Conservation (phyloP, 495 filamentous ascomycete genomes). For the Hypoxylon perforatum region DNA sequence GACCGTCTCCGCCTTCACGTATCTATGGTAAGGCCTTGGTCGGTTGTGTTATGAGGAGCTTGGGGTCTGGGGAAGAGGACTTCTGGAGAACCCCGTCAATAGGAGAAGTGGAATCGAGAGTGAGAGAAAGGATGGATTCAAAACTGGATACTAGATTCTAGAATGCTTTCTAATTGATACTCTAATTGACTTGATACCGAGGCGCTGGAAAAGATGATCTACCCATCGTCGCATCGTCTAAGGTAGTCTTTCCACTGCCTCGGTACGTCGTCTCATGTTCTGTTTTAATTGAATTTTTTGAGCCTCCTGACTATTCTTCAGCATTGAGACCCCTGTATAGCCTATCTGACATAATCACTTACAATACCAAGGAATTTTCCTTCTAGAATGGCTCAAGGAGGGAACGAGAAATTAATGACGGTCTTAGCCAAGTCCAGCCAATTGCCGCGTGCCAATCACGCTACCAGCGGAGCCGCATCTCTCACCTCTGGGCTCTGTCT, state of each 20-base stretch:
- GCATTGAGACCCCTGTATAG: neutral
- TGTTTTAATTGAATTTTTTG: neutral
- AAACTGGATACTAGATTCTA: neutral
- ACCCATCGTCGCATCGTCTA: constrained; percentile 3
- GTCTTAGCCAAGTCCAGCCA: constrained; percentile 21
- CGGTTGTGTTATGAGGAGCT: constrained; percentile 10
- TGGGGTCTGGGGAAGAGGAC: constrained; percentile 4
- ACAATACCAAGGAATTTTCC: neutral
- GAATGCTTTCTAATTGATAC: neutral
- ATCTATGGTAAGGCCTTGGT: no score
- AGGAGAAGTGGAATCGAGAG: neutral
- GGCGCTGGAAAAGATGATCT: constrained; percentile 1
- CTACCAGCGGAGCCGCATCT: constrained; percentile 38
- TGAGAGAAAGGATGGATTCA: neutral
- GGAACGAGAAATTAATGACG: constrained; percentile 2
- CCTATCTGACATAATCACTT: constrained; percentile 12
- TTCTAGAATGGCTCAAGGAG: constrained; percentile 3
- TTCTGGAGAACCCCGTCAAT: neutral
- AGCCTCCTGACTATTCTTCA: neutral
- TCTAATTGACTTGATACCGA: constrained; percentile 7
- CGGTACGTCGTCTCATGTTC: neutral
- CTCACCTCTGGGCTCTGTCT: no score
- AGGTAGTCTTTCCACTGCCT: constrained; percentile 5
- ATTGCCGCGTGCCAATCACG: constrained; percentile 14
- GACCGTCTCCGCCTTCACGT: constrained; percentile 43